Evolutionary conservation across 495 filamentous ascomycete genomes (phyloP).

Genomic region (Parathielavia hyrcaniae): DNA sequence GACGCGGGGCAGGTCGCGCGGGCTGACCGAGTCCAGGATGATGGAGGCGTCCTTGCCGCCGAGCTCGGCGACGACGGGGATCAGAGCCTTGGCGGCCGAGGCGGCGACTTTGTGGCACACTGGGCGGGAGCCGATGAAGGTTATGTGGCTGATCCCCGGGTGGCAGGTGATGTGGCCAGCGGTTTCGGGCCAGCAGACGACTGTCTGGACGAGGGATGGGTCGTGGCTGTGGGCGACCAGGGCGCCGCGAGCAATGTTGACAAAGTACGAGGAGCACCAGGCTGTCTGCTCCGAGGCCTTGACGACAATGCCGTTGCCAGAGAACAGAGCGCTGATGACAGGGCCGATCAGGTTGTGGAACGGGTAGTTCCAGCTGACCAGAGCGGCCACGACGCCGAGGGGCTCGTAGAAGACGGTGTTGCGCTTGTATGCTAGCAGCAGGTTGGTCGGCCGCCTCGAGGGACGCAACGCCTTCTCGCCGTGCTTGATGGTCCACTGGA

Average conservation of each 20-base stretch:
- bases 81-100: constrained; percentile 76
- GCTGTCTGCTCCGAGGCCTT: constrained; percentile 92
- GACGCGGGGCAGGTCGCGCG: constrained; percentile 57
- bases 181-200: constrained; percentile 79
- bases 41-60: constrained; percentile 96
- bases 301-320: constrained; percentile 86
- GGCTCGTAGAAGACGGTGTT: constrained; percentile 90
- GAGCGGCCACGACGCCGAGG: constrained; percentile 83
- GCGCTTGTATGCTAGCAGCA: constrained; percentile 92
- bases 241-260: constrained; percentile 67
- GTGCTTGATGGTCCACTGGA: constrained; percentile 88
- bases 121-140: constrained; percentile 91
- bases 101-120: constrained; percentile 84
- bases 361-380: constrained; percentile 93
- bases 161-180: constrained; percentile 83
- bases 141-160: constrained; percentile 76
- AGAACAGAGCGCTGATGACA: constrained; percentile 82
- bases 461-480: constrained; percentile 76
- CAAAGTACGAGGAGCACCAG: constrained; percentile 80
- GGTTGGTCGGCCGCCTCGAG: constrained; percentile 67
- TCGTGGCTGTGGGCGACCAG: constrained; percentile 79
- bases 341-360: constrained; percentile 95
- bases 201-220: constrained; percentile 71
- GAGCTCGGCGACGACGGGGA: constrained; percentile 78
- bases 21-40: constrained; percentile 68